Conservation (phyloP, 192 early-diverging fungal genomes). For the Backusella psychrophila region DNA sequence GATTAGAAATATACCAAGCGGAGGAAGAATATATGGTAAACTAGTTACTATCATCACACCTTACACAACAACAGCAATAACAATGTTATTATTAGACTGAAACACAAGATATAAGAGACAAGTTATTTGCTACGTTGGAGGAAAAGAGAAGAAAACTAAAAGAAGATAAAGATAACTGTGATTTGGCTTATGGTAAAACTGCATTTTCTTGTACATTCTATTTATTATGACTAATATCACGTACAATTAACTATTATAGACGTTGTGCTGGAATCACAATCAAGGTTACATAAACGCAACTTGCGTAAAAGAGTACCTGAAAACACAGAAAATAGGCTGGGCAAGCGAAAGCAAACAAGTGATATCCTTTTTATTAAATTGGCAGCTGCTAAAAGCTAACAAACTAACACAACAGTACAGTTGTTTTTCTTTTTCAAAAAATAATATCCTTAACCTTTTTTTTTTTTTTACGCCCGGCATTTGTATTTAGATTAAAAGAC, state of each 20-base stretch:
- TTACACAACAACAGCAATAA: not conserved
- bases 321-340: slow-evolving; percentile 26
- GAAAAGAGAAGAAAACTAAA: slow-evolving; percentile 70
- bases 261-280: slow-evolving; percentile 26
- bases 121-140: slow-evolving; percentile 75
- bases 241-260: not conserved
- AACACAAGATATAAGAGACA: slow-evolving; percentile 68
- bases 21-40: slow-evolving; percentile 68
- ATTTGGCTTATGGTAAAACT: slow-evolving; percentile 60
- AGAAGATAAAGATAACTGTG: slow-evolving; percentile 86
- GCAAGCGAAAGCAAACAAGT: slow-evolving; percentile 33
- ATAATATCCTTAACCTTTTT: slow-evolving; percentile 24
- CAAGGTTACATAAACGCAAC: slow-evolving; percentile 45
- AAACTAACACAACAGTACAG: not conserved
- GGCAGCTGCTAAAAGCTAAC: not conserved
- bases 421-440: not conserved
- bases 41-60: not conserved
- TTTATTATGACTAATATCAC: not conserved
- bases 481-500: slow-evolving; percentile 29
- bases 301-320: slow-evolving; percentile 58
- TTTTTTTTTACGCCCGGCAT: slow-evolving; percentile 29
- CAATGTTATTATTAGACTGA: slow-evolving; percentile 40
- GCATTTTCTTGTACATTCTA: not conserved
- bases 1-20: slow-evolving; percentile 55
- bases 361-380: slow-evolving; percentile 33